Conservation (phyloP, 129 eudicot species). For the Heracleum sosnowskyi region DNA sequence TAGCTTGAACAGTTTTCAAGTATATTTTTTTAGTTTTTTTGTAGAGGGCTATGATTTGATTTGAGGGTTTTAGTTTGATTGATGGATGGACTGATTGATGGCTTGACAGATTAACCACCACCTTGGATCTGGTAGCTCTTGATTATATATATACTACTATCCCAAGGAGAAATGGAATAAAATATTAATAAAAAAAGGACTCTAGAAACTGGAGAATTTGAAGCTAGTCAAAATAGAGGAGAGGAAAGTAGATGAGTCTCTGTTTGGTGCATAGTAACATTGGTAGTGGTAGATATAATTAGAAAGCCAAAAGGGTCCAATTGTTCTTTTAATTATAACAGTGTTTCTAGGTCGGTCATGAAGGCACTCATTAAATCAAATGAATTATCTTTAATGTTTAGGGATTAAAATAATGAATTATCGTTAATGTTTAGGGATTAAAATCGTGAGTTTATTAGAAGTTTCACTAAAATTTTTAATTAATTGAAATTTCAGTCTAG, state of each 20-base stretch:
- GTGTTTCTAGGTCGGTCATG: background rate
- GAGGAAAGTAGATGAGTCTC: constrained; percentile 15
- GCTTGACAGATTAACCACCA: constrained; percentile 53
- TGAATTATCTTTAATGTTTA: no score
- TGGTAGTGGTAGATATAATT: constrained; percentile 15
- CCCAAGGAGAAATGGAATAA: background rate
- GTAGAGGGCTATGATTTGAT: constrained; percentile 7
- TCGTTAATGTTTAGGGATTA: no score
- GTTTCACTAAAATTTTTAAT: no score
- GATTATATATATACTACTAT: background rate
- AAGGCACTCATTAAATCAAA: no score
- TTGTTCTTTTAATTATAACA: background rate
- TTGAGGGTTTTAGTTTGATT: constrained; percentile 30
- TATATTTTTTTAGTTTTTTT: background rate
- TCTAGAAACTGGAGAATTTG: background rate
- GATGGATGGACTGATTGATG: constrained; percentile 46
- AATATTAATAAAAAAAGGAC: background rate
- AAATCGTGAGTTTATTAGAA: no score
- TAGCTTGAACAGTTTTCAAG: background rate
- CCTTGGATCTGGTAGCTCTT: constrained; percentile 42
- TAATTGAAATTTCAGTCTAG: no score
- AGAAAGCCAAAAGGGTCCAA: constrained; percentile 20
- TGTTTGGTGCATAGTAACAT: constrained; percentile 18
- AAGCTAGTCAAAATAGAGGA: constrained; percentile 7
- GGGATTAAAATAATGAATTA: no score